Conservation (phyloP, 2,329 filamentous ascomycete genomes). For the Ophiocordyceps camponoti-leonardi region DNA sequence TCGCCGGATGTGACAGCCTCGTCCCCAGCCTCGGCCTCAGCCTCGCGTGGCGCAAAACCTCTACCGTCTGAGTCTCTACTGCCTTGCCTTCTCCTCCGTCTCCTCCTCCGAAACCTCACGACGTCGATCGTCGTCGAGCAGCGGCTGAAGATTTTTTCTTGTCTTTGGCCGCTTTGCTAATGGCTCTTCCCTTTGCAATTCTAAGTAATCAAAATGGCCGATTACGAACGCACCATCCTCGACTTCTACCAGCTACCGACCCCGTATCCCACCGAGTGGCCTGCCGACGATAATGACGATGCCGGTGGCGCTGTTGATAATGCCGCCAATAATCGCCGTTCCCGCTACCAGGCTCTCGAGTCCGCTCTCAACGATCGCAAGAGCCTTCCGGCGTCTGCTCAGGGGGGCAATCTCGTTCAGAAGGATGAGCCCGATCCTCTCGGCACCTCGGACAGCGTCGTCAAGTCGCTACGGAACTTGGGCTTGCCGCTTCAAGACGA, state of each 20-base stretch:
- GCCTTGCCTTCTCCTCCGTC: no score
- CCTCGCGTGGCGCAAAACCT: slow-evolving; percentile 3
- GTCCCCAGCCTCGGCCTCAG: not conserved
- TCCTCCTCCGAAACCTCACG: no score
- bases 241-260: slow-evolving; percentile 79
- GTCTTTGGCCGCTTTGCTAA: not conserved
- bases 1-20: not conserved
- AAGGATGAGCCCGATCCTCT: slow-evolving; percentile 87
- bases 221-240: slow-evolving; percentile 59
- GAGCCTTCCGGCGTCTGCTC: slow-evolving; percentile 46
- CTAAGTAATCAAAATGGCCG: slow-evolving; percentile 27
- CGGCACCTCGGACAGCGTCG: slow-evolving; percentile 74
- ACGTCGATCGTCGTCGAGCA: not conserved
- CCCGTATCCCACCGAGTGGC: slow-evolving; percentile 72
- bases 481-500: slow-evolving; percentile 79
- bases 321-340: slow-evolving; percentile 36
- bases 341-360: slow-evolving; percentile 72
- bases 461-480: slow-evolving; percentile 57
- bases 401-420: slow-evolving; percentile 63
- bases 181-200: not conserved
- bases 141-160: not conserved
- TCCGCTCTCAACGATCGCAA: slow-evolving; percentile 51
- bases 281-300: slow-evolving; percentile 56
- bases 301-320: slow-evolving; percentile 42
- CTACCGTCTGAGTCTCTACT: no score